Evolutionary conservation across 305 asterid genomes (phyloP).

Genomic region (Fraxinus xanthoxyloides): DNA sequence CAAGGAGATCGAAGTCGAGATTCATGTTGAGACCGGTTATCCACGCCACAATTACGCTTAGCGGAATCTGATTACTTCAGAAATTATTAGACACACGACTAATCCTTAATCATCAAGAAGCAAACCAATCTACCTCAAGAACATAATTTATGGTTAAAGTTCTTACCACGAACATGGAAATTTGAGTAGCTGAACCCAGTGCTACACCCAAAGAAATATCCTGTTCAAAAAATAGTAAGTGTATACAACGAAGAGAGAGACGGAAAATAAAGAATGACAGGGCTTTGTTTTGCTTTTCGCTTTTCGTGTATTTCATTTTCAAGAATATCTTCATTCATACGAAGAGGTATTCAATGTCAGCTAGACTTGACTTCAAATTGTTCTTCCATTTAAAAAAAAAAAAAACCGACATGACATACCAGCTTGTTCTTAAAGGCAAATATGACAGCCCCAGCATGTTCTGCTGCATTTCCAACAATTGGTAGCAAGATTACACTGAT

Average conservation of each 20-base stretch:
- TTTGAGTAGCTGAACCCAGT: slow-evolving; percentile 93
- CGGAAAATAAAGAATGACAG: not conserved
- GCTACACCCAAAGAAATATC: slow-evolving; percentile 88
- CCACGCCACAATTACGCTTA: slow-evolving; percentile 67
- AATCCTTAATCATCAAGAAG: not conserved
- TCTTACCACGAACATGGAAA: slow-evolving; percentile 78
- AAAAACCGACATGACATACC: not conserved
- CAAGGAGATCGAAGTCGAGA: slow-evolving; percentile 62
- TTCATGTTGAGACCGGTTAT: slow-evolving; percentile 62
- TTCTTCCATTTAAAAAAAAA: too few species aligned
- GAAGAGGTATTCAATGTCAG: not conserved
- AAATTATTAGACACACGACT: not conserved
- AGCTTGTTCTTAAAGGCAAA: not conserved
- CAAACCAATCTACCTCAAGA: not conserved
- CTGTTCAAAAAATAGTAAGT: slow-evolving; percentile 32
- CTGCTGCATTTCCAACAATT: slow-evolving; percentile 92
- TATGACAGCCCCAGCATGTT: slow-evolving; percentile 71
- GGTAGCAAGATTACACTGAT: slow-evolving; percentile 81
- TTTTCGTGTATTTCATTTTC: not conserved
- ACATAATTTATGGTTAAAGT: not conserved
- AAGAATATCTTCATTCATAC: not conserved
- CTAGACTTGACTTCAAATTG: not conserved
- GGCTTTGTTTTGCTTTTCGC: too few species aligned
- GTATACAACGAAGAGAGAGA: not conserved
- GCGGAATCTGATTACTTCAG: slow-evolving; percentile 50